Conservation (phyloP, 768 basidiomycete genomes). For the Suillus subaureus region DNA sequence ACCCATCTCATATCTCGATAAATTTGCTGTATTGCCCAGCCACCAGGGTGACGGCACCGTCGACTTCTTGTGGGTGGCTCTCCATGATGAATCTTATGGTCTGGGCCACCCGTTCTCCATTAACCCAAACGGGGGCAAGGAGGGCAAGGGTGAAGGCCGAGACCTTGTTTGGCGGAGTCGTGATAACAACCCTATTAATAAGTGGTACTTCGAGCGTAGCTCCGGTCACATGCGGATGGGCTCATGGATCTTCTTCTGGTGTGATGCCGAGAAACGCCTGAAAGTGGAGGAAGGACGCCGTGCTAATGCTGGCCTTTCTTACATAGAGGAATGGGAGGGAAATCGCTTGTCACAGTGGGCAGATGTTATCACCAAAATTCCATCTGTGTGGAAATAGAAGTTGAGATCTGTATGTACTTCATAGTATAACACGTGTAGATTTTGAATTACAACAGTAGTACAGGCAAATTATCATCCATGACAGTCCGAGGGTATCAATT, state of each 20-base stretch:
- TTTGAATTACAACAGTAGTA: conserved; percentile 13
- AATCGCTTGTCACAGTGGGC: conserved; percentile 74
- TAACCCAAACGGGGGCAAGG: conserved; percentile 93
- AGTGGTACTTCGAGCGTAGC: conserved; percentile 98
- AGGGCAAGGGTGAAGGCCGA: conserved; percentile 85
- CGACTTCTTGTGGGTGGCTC: conserved; percentile 98
- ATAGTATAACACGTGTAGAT: conserved; percentile 16
- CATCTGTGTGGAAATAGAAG: conserved; percentile 72
- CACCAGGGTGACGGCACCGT: conserved; percentile 99
- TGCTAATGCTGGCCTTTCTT: conserved; percentile 64
- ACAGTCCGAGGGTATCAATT: conserved; percentile 12
- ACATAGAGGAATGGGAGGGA: conserved; percentile 75
- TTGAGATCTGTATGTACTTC: conserved; percentile 4
- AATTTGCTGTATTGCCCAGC: conserved; percentile 93
- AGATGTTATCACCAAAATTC: conserved; percentile 65
- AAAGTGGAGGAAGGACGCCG: conserved; percentile 69
- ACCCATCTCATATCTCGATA: conserved; percentile 92
- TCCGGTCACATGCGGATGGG: conserved; percentile 87
- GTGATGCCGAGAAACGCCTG: conserved; percentile 89
- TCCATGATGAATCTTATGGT: conserved; percentile 98
- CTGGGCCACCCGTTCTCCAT: conserved; percentile 91
- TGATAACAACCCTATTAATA: conserved; percentile 93
- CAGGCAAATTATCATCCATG: not conserved
- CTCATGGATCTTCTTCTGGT: conserved; percentile 96
- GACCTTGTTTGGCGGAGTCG: conserved; percentile 97